Evolutionary conservation across 1,284 basidiomycete species (phyloP), one percentile per base, ranked within the genome.

Genomic region (Cronartium quercuum): DNA sequence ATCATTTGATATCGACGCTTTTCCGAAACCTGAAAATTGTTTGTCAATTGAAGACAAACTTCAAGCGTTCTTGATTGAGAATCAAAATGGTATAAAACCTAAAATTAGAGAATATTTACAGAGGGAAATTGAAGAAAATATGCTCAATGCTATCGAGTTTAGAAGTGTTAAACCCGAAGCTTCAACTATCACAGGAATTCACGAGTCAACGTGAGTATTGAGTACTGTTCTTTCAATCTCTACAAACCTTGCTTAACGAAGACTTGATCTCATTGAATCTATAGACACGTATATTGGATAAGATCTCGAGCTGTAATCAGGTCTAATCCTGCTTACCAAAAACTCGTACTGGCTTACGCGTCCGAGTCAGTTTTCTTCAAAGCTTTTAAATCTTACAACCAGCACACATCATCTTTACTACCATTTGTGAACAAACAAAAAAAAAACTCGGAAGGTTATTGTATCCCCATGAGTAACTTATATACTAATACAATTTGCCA

Each of bases 301-400:
- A 61, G 70, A 60, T 58, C 51, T 13, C 62, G 70, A 13, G 63
- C 51, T 57, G 58, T 58, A 41, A 73, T 73, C 29, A 64, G 70
- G 18, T n/a, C 62, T 34, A 64, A 73, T 34, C 70, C 70, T 5
- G 62, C 70, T 51, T 73, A 66, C 38, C 70, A 73, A 41, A 73
- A 73, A 38, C 38, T 73, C 10, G 38, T 73, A 29, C 38, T 73
- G 13, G 70, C 63, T 6, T 73, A 73, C 35, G 70, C 70, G 2
- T 73, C 70, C 21, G 70, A 73, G 70, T 73, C n/a, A n/a, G 62
- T 60, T 15, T 65, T 47, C 29, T 29, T 29, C 29, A 29, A n/a
- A 1, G 1, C 2, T 47, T 47, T 47, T 47, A 47, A 47, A 47
- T 13, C 44, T 2, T 47, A n/a, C 29, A 29, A 29, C 29, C 29